phyloP scores from a whole-genome alignment of 2,329 filamentous ascomycete species.

The Dactylellina leptospora region DNA sequence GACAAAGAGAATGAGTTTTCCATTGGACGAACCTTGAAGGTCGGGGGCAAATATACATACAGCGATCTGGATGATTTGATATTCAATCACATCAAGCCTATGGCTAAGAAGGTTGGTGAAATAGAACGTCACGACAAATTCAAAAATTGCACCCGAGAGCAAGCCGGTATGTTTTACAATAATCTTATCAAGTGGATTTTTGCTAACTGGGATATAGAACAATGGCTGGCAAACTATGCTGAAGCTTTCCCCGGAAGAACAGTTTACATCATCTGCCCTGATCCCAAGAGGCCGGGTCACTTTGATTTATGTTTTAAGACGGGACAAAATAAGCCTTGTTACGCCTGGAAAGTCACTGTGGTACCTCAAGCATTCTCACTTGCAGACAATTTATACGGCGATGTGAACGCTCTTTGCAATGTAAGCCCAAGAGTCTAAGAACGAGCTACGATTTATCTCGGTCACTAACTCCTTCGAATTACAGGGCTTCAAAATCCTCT shows the following conservation, averaged over 20 bases:
- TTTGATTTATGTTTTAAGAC: conserved; percentile 98
- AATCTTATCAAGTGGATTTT: conserved; percentile 9
- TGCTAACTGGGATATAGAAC: conserved; percentile 68
- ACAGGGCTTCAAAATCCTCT: conserved; percentile 70
- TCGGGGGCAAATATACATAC: conserved; percentile 89
- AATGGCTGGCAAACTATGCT: conserved; percentile 95
- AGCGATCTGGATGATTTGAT: conserved; percentile 97
- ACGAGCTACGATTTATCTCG: not conserved
- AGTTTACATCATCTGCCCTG: conserved; percentile 94
- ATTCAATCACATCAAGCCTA: conserved; percentile 94
- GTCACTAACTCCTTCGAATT: conserved; percentile 2
- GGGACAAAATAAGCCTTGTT: conserved; percentile 71
- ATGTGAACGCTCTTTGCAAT: conserved; percentile 94
- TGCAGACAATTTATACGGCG: conserved; percentile 85
- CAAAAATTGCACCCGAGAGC: conserved; percentile 78
- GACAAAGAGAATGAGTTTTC: conserved; percentile 98
- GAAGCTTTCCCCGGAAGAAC: conserved; percentile 94
- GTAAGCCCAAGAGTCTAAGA: conserved; percentile 59
- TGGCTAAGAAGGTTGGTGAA: conserved; percentile 97
- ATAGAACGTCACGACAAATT: conserved; percentile 95
- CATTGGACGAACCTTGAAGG: conserved; percentile 82
- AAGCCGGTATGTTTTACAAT: conserved; percentile 75
- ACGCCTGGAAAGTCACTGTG: conserved; percentile 83
- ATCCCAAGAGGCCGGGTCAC: conserved; percentile 89
- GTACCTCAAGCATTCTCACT: conserved; percentile 94